Base-by-base conservation (phyloP, 2,329 filamentous ascomycete species). In the Microdochium nivale region DNA sequence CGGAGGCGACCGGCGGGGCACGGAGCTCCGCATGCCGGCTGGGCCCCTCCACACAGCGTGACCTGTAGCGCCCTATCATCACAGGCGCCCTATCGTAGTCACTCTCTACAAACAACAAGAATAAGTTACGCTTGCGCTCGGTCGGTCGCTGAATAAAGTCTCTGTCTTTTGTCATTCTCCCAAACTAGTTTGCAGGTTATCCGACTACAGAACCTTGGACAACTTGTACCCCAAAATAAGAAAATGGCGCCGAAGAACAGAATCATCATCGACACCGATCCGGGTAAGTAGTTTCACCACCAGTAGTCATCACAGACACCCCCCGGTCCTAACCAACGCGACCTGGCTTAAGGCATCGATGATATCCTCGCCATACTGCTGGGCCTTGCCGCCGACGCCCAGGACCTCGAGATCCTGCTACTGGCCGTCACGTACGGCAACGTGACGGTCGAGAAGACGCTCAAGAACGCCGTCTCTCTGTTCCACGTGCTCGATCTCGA, bases 231-330 rank as follows among this genome's bases (percentile, higher is more conserved):
- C n/a, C n/a, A n/a, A n/a, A n/a, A n/a, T 40, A 7, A 16, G 10
- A 44, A 47, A 52, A 88, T 88, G 85, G 76, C 81, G 51, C 79
- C 84, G 25, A 83, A 81, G 60, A 83, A 80, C 61, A 84, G 86
- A 62, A 85, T 99, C 59, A 96, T 99, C 62, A 94, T 99, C 62
- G 94, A 99, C 65, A 97, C 92, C 2, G 94, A 97, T 66, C 92
- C 92, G 59, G 72, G 91, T 88, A 75, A 58, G 67, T 58, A 2
- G 32, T 25, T 1, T n/a, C 37, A 25, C 25, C 21, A 25, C 25
- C 3, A 30, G 43, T 4, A 24, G 24, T 21, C 30, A 11, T 8
- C 40, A 23, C 40, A 8, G 19, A 23, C 9, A 23, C n/a, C n/a
- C n/a, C n/a, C n/a, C n/a, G n/a, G n/a, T n/a, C n/a, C n/a, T n/a